Base-by-base conservation (phyloP, 129 eudicot species). In the Helianthus tuberosus region DNA sequence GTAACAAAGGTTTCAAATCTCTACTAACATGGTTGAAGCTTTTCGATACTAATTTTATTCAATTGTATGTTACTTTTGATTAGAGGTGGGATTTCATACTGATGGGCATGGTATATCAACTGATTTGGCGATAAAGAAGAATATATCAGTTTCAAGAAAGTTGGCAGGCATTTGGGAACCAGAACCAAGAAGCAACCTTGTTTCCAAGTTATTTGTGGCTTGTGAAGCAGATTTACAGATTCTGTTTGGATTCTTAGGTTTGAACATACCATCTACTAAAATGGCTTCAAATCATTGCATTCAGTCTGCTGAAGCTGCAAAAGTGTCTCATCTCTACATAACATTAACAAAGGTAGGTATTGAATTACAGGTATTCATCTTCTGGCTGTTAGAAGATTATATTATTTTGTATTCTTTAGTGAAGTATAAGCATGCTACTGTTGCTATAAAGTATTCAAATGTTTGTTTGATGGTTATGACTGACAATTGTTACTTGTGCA, bases 21-120 rank as follows among this genome's bases (percentile, higher is more conserved):
- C 35, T 51, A 8, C 15, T 52, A 15, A n/a, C 74, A 52, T 1
- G 15, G 16, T 51, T 15, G 15, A 5, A 15, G 14, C 11, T 69
- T 51, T 16, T 35, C 9, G 39, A 14, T 63, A 29, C 49, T 29
- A 15, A 13, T 29, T 73, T 38, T 72, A 16, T 62, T 12, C 63
- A 54, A 0, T 13, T 3, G 27, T 11, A 39, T 11, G 0, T 25
- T 59, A 7, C 53, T 72, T 79, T 66, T 44, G 80, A 73, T 86
- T 87, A 76, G 66, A 57, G 3, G 81, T 82, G 51, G 97, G 96
- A 74, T 86, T 91, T 64, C 97, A 89, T 82, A 89, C 96, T 7
- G 96, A 92, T 52, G 75, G 72, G 25, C 72, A 49, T 36, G 71
- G 17, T 62, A 80, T 86, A 53, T 65, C 75, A 54, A 67, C 73